These are phyloP conservation scores for Psilocybe subaeruginosa DNA, from an alignment of 768 basidiomycete genomes.

Conservation along the genomic window DNA sequence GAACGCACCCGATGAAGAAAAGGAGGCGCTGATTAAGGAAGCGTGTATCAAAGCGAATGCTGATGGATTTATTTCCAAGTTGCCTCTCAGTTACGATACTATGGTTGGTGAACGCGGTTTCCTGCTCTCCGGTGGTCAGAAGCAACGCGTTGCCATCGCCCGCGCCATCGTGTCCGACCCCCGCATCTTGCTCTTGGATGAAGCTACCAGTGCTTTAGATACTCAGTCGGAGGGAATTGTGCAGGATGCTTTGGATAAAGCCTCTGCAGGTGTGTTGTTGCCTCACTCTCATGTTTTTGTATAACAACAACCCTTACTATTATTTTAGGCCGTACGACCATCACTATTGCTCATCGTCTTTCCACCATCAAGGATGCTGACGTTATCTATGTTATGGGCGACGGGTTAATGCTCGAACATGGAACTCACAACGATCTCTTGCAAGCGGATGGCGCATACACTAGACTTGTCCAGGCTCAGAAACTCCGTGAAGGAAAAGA, in stretches of 20 bases:
- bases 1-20: conserved; percentile 70
- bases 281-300: neutral
- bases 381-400: conserved; percentile 88
- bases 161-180: conserved; percentile 90
- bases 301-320: neutral
- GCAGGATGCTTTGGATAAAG: conserved; percentile 89
- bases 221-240: conserved; percentile 88
- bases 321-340: conserved; percentile 67
- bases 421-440: conserved; percentile 80
- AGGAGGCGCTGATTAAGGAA: conserved; percentile 76
- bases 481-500: conserved; percentile 64
- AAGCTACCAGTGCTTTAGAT: conserved; percentile 87
- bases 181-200: conserved; percentile 84
- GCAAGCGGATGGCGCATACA: conserved; percentile 64
- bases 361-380: conserved; percentile 88
- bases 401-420: conserved; percentile 77
- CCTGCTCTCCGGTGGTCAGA: conserved; percentile 84
- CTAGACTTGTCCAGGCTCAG: conserved; percentile 78
- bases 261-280: conserved; percentile 55
- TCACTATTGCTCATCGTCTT: conserved; percentile 79
- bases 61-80: conserved; percentile 82
- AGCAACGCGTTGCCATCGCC: conserved; percentile 89
- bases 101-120: conserved; percentile 90
- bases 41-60: conserved; percentile 91
- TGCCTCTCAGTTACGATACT: conserved; percentile 85